Conservation (phyloP, 192 early-diverging fungal species). For the Pilaira anomala region DNA sequence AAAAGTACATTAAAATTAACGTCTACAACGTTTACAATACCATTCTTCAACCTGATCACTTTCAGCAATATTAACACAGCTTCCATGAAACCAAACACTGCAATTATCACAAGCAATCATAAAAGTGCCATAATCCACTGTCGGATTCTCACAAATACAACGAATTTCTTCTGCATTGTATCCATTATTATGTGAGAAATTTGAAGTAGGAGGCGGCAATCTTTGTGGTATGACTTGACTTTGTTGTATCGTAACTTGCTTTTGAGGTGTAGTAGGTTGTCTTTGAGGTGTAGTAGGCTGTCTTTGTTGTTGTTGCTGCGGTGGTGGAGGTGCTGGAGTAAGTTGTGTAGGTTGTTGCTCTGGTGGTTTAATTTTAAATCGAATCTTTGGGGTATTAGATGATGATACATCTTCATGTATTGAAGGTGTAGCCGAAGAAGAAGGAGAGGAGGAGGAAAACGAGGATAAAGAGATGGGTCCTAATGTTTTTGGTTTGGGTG, state of each 20-base stretch:
- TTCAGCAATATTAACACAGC: slow-evolving; percentile 49
- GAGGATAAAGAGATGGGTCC: background rate
- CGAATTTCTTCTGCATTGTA: slow-evolving; percentile 41
- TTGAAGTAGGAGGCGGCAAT: too few relatives aligned
- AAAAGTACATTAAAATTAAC: too few relatives aligned
- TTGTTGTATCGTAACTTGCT: too few relatives aligned
- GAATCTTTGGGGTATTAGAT: slow-evolving; percentile 33
- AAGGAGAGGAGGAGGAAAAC: background rate
- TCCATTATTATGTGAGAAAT: too few relatives aligned
- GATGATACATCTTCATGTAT: slow-evolving; percentile 8
- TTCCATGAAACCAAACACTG: slow-evolving; percentile 62
- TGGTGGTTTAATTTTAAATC: slow-evolving; percentile 36
- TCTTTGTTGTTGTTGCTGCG: background rate
- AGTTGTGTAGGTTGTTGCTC: slow-evolving; percentile 3
- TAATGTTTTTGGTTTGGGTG: background rate
- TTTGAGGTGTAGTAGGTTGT: too few relatives aligned
- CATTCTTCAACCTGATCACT: slow-evolving; percentile 20
- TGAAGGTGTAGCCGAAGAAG: background rate
- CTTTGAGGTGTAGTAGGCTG: too few relatives aligned
- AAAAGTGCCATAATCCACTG: slow-evolving; percentile 56
- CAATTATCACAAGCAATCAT: slow-evolving; percentile 65
- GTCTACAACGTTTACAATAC: slow-evolving; percentile 15
- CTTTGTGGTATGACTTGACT: too few relatives aligned
- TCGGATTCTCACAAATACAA: slow-evolving; percentile 58
- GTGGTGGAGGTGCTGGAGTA: background rate